These are phyloP conservation scores for Diospyros kaki DNA, from an alignment of 148 eudicot species.

Conservation along the genomic window DNA sequence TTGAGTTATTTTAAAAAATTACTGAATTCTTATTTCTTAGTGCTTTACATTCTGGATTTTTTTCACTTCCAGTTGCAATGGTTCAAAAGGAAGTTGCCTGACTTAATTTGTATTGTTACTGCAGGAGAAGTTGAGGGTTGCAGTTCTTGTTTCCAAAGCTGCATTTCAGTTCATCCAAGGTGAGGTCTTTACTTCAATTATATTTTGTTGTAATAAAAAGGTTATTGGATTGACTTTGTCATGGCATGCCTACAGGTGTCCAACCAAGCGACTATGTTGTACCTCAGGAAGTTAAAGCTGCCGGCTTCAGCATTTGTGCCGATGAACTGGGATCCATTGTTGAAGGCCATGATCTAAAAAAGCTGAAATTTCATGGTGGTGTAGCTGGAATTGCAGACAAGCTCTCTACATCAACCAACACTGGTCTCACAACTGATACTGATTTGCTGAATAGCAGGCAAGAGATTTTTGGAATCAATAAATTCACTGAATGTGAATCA, in stretches of 20 bases:
- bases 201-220: background rate
- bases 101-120: constrained; percentile 7
- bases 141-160: constrained; percentile 68
- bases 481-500: constrained; percentile 63
- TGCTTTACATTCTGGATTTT: background rate
- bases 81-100: constrained; percentile 7
- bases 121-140: constrained; percentile 64
- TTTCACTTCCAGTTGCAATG: background rate
- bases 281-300: constrained; percentile 69
- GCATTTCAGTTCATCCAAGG: constrained; percentile 66
- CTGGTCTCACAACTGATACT: constrained; percentile 45
- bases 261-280: constrained; percentile 64
- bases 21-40: background rate
- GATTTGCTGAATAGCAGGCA: constrained; percentile 43
- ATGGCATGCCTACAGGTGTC: constrained; percentile 47
- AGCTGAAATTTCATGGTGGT: constrained; percentile 69
- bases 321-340: constrained; percentile 78
- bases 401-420: constrained; percentile 50
- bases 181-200: constrained; percentile 5
- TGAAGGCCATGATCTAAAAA: constrained; percentile 81
- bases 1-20: background rate
- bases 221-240: background rate
- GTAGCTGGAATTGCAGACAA: constrained; percentile 61
- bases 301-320: constrained; percentile 79
- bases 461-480: constrained; percentile 68